phyloP scores from a whole-genome alignment of 108 stramenopile genomes.

The Pseudonitzschia multistriata region DNA sequence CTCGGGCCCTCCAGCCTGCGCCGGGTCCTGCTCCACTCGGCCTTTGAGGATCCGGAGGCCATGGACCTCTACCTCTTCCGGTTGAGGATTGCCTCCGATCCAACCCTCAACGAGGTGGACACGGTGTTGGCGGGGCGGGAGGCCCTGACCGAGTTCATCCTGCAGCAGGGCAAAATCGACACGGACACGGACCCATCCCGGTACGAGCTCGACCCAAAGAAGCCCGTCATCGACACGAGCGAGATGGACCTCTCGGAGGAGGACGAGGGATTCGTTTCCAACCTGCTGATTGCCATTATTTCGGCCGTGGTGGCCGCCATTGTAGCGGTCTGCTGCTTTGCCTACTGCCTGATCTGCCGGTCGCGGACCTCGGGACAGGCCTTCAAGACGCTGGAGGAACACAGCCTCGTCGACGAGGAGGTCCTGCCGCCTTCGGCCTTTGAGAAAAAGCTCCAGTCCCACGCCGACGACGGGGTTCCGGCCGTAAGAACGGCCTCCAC shows the following conservation, averaged over 20 bases:
- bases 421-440: background rate
- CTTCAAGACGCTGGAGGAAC: constrained; percentile 3
- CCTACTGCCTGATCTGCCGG: constrained; percentile 15
- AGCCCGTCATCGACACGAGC: background rate
- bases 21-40: background rate
- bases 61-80: constrained; percentile 20
- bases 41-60: constrained; percentile 25
- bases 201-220: too few species aligned
- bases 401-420: constrained; percentile 10
- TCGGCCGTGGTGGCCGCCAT: constrained; percentile 12
- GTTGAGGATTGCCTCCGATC: constrained; percentile 22
- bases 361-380: constrained; percentile 5
- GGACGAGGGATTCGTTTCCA: constrained; percentile 3
- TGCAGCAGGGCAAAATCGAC: background rate
- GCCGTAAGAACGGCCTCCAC: constrained; percentile 14
- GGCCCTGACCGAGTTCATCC: background rate
- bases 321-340: constrained; percentile 17
- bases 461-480: background rate
- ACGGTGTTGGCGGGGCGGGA: background rate
- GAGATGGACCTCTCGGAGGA: background rate
- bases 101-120: background rate
- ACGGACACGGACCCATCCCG: too few species aligned
- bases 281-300: constrained; percentile 17
- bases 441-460: background rate
- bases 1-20: background rate